A percentile compares a stretch with the other conserved stretches of the same genome.
Evolutionary conservation across 129 eudicot genomes (phyloP).

Genomic region (Chrysanthemum makinoi): DNA sequence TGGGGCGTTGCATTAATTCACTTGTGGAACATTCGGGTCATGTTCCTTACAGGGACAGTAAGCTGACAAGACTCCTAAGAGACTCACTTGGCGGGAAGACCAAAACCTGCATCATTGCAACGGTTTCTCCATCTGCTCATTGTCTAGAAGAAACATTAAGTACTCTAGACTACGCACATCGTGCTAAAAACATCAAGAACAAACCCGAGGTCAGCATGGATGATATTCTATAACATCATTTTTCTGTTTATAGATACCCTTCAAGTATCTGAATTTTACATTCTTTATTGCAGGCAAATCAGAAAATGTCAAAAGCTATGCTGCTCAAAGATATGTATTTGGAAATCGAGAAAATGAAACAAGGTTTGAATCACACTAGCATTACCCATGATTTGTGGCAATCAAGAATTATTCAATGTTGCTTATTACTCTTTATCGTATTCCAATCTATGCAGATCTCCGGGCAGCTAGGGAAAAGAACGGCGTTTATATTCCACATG

Average conservation of each 20-base stretch:
- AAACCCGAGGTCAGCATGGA: slow-evolving; percentile 71
- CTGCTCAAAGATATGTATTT: slow-evolving; percentile 74
- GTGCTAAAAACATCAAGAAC: slow-evolving; percentile 87
- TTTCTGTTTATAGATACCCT: background rate
- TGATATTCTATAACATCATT: background rate
- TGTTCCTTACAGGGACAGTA: slow-evolving; percentile 89
- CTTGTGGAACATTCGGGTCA: slow-evolving; percentile 84
- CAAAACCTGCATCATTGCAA: slow-evolving; percentile 87
- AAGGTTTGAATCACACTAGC: slow-evolving; percentile 47
- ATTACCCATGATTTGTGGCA: slow-evolving; percentile 7
- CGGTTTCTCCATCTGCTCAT: slow-evolving; percentile 78
- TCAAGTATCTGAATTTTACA: slow-evolving; percentile 6
- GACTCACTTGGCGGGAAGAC: slow-evolving; percentile 94
- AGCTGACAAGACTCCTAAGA: slow-evolving; percentile 78
- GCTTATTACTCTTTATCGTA: background rate
- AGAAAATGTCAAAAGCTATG: slow-evolving; percentile 71
- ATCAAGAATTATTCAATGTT: background rate
- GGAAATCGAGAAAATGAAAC: slow-evolving; percentile 89
- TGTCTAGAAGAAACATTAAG: slow-evolving; percentile 89
- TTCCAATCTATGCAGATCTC: slow-evolving; percentile 48
- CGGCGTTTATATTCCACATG: slow-evolving; percentile 84
- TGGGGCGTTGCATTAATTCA: slow-evolving; percentile 81
- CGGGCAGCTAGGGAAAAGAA: slow-evolving; percentile 95
- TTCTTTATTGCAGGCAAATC: slow-evolving; percentile 64
- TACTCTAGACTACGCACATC: slow-evolving; percentile 84